Evolutionary conservation across 371 early-diverging fungal genomes (phyloP).

Genomic region (Actinomortierella ambigua): DNA sequence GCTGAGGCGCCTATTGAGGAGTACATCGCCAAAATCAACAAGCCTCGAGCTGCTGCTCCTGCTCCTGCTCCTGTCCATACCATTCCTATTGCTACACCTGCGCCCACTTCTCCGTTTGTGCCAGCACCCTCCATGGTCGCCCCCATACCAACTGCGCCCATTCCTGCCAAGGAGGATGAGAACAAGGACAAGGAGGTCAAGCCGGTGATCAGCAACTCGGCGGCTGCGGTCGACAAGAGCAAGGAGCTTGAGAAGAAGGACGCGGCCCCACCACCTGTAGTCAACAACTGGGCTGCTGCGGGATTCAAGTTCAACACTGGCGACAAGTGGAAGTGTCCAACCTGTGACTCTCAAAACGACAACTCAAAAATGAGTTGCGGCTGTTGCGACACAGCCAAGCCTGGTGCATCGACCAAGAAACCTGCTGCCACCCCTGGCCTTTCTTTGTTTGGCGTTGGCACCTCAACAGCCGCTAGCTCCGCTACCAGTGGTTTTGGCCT

Average conservation of each 20-base stretch:
- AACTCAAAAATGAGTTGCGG: constrained; percentile 20
- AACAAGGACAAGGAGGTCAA: too few relatives aligned
- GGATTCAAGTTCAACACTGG: constrained; percentile 13
- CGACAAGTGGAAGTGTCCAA: constrained; percentile 38
- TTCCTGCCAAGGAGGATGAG: too few relatives aligned
- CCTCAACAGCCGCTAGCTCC: constrained; percentile 7
- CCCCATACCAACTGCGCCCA: not conserved
- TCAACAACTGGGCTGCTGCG: not conserved
- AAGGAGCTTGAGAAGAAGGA: constrained; percentile 1
- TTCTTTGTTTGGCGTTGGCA: constrained; percentile 8
- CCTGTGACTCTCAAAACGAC: constrained; percentile 23
- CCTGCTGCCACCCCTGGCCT: not conserved
- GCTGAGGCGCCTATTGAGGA: too few relatives aligned
- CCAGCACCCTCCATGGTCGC: not conserved
- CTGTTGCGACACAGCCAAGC: constrained; percentile 21
- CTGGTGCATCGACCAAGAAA: constrained; percentile 6
- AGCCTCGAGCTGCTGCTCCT: not conserved
- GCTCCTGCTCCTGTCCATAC: not conserved
- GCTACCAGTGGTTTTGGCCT: not conserved
- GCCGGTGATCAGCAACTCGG: not conserved
- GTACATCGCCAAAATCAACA: too few relatives aligned
- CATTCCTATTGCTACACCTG: not conserved
- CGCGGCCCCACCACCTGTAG: not conserved
- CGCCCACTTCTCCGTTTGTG: not conserved
- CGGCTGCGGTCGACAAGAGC: not conserved